Percentiles rank a stretch among this genome's conserved stretches.
These are phyloP conservation scores for Nakazawaea pomicola DNA, from an alignment of 805 yeast genomes.

Conservation along the genomic window DNA sequence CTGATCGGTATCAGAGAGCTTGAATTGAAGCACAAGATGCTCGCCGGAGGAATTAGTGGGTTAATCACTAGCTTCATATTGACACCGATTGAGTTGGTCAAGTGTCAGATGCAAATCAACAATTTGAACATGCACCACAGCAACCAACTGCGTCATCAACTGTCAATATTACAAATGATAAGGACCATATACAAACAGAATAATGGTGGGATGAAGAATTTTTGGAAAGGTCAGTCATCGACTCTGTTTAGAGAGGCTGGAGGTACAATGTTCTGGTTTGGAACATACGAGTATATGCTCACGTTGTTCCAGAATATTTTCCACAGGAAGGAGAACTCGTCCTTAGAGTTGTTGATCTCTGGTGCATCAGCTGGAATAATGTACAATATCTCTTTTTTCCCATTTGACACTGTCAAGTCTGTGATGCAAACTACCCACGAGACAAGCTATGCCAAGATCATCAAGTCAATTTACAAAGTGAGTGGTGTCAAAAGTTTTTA, in stretches of 20 bases:
- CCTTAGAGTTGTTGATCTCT: constrained; percentile 56
- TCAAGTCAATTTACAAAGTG: constrained; percentile 32
- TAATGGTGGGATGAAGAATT: constrained; percentile 54
- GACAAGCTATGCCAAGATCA: constrained; percentile 32
- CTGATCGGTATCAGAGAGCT: constrained; percentile 15
- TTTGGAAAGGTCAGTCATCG: constrained; percentile 85
- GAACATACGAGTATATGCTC: constrained; percentile 65
- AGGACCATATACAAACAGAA: constrained; percentile 35
- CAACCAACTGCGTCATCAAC: too few relatives aligned
- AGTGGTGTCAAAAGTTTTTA: constrained; percentile 74
- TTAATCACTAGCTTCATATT: constrained; percentile 74
- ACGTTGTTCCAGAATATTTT: constrained; percentile 27
- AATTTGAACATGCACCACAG: constrained; percentile 24
- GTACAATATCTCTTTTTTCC: constrained; percentile 77
- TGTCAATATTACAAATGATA: constrained; percentile 34
- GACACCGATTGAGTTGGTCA: constrained; percentile 89
- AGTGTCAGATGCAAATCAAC: constrained; percentile 81
- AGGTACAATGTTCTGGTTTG: constrained; percentile 94
- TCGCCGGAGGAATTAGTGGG: constrained; percentile 82
- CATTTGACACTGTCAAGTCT: constrained; percentile 87
- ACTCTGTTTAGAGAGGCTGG: constrained; percentile 80
- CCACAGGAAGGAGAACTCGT: constrained; percentile 24
- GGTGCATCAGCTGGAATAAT: constrained; percentile 87
- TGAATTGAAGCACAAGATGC: constrained; percentile 28
- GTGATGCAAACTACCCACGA: constrained; percentile 65